Conservation (phyloP, 2,329 filamentous ascomycete species). For the Eurotiales sp. region DNA sequence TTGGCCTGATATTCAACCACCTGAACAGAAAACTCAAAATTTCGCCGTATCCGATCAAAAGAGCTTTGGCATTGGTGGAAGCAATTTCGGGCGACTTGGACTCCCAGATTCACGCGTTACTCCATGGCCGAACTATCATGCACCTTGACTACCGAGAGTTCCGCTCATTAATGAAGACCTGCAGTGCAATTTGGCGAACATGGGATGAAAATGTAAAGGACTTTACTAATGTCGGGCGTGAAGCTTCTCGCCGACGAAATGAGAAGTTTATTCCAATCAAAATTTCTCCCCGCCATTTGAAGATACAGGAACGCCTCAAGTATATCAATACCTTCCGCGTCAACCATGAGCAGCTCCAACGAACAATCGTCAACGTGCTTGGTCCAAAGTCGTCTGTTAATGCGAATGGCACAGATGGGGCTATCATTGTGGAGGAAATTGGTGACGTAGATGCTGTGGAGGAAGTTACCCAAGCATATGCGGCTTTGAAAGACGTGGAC, state of each 20-base stretch:
- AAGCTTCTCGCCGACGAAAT: conserved; percentile 86
- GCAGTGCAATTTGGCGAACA: conserved; percentile 79
- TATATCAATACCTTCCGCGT: conserved; percentile 94
- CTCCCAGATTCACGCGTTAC: conserved; percentile 74
- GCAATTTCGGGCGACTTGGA: conserved; percentile 94
- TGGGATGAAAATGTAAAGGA: conserved; percentile 98
- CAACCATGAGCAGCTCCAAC: conserved; percentile 95
- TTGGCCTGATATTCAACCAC: conserved; percentile 86
- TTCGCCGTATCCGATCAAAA: conserved; percentile 88
- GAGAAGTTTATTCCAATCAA: conserved; percentile 99
- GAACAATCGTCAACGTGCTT: conserved; percentile 94
- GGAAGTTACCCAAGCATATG: conserved; percentile 92
- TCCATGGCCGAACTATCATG: conserved; percentile 83
- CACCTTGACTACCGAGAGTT: conserved; percentile 93
- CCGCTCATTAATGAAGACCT: conserved; percentile 73
- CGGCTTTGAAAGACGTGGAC: conserved; percentile 89
- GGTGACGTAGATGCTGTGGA: conserved; percentile 96
- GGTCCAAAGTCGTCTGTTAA: conserved; percentile 64
- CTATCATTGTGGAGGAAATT: conserved; percentile 83
- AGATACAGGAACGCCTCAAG: conserved; percentile 83
- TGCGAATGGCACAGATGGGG: conserved; percentile 50
- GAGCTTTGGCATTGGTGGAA: conserved; percentile 90
- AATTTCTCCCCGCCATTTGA: conserved; percentile 79
- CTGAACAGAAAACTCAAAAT: conserved; percentile 97
- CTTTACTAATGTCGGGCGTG: conserved; percentile 94